Evolutionary conservation across 2,329 filamentous ascomycete species (phyloP), one percentile per base, ranked within the genome.

Genomic region (Fusarium nelsonii): DNA sequence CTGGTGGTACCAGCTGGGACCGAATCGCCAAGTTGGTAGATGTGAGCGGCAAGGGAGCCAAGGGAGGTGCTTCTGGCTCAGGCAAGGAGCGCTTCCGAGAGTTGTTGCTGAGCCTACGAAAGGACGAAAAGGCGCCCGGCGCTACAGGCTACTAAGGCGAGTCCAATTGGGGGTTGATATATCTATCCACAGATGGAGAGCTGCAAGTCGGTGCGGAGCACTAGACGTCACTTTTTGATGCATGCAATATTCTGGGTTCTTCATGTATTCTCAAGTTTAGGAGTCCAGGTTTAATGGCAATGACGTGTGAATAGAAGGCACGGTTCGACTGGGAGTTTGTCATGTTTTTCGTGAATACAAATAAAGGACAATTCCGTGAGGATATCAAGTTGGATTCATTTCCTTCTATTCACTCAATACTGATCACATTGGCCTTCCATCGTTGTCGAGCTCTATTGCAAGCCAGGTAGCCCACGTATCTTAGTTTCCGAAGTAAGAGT

Each of bases 1-100:
- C 93, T 12, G 96, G 96, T 51, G 96, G 96, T 67, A 99, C 96
- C 7, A 97, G 93, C 85, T 99, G 96, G 96, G 96, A 99, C 83
- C 91, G 96, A 73, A 98, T 99, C 77, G 92, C 94, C 26, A 99
- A 98, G 84, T 81, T 99, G 73, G 94, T 98, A n/a, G 96, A 99
- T 81, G 82, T 99, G 70, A 97, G 93, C 76, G 96, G 96, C 67
- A 99, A 98, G 84, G 94, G 95, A 15, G 83, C 88, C 63, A 92
- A 90, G 81, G 94, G 95, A 61, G 95, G 94, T 76, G 94, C 92
- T 43, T 90, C 90, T 65, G 95, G 94, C 45, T 97, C 92, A 65
- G 94, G 95, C 75, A 99, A 99, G 87, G 93, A 97, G 80, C 92
- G 94, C 70, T 98, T 99, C 87, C 90, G 96, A 72, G 95, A 98